These are phyloP conservation scores for Phalaenopsis equestris DNA, from an alignment of 106 monocot species.

Conservation along the genomic window DNA sequence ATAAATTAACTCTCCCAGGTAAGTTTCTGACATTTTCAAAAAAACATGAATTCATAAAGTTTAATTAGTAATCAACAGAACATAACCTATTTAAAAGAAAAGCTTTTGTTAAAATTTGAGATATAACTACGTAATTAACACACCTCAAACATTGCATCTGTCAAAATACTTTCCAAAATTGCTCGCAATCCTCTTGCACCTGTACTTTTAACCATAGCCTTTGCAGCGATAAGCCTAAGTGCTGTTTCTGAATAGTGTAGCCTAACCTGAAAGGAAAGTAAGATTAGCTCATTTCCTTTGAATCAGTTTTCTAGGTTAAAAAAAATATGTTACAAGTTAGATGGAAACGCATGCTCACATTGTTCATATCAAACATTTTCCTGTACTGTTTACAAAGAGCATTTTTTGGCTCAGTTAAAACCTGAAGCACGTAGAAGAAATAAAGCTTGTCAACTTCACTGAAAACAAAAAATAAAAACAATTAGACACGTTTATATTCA, in stretches of 20 bases:
- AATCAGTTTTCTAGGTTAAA: constrained; percentile 2
- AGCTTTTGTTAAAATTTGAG: neutral
- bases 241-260: constrained; percentile 81
- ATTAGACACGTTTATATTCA: neutral
- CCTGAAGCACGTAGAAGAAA: constrained; percentile 36
- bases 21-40: neutral
- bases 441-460: neutral
- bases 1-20: neutral
- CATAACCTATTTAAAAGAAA: neutral
- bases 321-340: neutral
- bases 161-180: constrained; percentile 74
- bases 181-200: constrained; percentile 90
- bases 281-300: neutral
- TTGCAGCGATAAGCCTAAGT: constrained; percentile 68
- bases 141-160: constrained; percentile 98
- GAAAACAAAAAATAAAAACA: neutral
- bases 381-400: constrained; percentile 91
- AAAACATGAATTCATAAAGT: neutral
- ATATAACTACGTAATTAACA: constrained; percentile 1
- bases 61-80: neutral
- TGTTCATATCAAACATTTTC: constrained; percentile 83
- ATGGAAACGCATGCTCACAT: constrained; percentile 34
- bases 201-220: constrained; percentile 76
- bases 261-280: constrained; percentile 54
- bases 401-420: constrained; percentile 88